phyloP scores from a whole-genome alignment of 2,329 filamentous ascomycete genomes.

The Penicillium oxalicum region DNA sequence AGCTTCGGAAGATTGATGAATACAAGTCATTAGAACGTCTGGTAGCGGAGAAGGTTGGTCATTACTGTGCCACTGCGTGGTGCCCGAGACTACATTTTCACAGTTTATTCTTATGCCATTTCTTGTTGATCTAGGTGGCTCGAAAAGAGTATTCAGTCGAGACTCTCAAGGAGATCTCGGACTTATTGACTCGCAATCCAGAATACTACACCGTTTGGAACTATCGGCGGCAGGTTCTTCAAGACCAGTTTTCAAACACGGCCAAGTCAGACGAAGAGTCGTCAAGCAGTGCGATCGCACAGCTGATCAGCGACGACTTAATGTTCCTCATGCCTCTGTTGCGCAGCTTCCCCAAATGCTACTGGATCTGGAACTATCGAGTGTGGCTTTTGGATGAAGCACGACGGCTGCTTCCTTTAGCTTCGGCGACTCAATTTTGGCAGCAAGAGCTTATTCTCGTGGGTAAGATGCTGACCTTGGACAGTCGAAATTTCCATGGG shows the following conservation, averaged over 20 bases:
- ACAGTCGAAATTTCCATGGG: constrained; percentile 90
- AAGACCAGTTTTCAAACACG: constrained; percentile 49
- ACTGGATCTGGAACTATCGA: constrained; percentile 99
- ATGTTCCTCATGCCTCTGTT: constrained; percentile 78
- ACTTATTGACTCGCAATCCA: constrained; percentile 41
- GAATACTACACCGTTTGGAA: constrained; percentile 48
- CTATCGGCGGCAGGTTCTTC: constrained; percentile 61
- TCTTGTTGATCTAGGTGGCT: constrained; percentile 30
- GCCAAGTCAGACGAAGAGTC: constrained; percentile 23
- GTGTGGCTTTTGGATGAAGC: constrained; percentile 74
- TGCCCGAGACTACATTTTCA: background rate
- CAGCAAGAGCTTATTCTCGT: constrained; percentile 74
- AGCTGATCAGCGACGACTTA: constrained; percentile 65
- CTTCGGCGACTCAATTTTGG: constrained; percentile 64
- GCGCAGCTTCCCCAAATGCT: constrained; percentile 86
- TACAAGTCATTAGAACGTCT: constrained; percentile 67
- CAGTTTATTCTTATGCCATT: background rate
- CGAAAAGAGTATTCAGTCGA: constrained; percentile 38
- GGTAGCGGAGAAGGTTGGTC: constrained; percentile 59
- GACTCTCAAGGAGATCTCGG: constrained; percentile 40
- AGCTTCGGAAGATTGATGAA: constrained; percentile 67
- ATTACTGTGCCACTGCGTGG: background rate
- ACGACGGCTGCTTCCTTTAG: constrained; percentile 55
- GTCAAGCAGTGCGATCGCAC: constrained; percentile 42
- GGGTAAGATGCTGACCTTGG: constrained; percentile 78